Evolutionary conservation across 352 stramenopile genomes (phyloP).

Genomic region (Pythium rishiriense): DNA sequence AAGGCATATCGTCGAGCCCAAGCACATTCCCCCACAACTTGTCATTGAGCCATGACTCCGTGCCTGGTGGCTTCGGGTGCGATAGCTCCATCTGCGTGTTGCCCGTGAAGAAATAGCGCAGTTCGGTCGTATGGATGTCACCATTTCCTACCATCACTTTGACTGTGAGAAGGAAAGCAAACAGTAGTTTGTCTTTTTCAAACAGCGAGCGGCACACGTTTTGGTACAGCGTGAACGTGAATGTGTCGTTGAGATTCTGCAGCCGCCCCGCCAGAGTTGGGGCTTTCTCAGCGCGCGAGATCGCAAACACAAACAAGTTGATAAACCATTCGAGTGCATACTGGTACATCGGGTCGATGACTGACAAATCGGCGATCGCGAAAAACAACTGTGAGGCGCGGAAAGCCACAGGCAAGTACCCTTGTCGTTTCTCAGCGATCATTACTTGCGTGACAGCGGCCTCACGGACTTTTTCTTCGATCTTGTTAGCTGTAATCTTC

Average conservation of each 20-base stretch:
- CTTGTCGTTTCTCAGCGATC: conserved; percentile 91
- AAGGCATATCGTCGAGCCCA: conserved; percentile 60
- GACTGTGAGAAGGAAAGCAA: conserved; percentile 92
- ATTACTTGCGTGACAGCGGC: conserved; percentile 91
- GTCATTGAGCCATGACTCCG: conserved; percentile 78
- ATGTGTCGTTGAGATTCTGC: conserved; percentile 91
- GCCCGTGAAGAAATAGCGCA: conserved; percentile 93
- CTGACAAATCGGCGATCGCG: conserved; percentile 90
- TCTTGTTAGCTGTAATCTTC: conserved; percentile 93
- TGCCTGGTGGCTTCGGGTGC: conserved; percentile 64
- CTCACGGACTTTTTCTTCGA: conserved; percentile 93
- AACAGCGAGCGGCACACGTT: conserved; percentile 97
- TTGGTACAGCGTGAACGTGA: conserved; percentile 93
- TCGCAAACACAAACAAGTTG: conserved; percentile 92
- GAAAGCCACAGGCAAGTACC: conserved; percentile 92
- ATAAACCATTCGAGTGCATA: conserved; percentile 97
- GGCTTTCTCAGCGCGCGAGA: conserved; percentile 81
- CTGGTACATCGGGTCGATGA: conserved; percentile 97
- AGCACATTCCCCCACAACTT: conserved; percentile 91
- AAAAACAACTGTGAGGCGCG: conserved; percentile 94
- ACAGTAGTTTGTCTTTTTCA: conserved; percentile 96
- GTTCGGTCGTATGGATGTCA: conserved; percentile 71
- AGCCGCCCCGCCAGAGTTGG: conserved; percentile 81
- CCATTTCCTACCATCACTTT: conserved; percentile 90
- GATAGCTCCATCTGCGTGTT: conserved; percentile 90